These are phyloP conservation scores for Fonsecaea nubica DNA, from an alignment of 2,329 filamentous ascomycete species.

Conservation along the genomic window DNA sequence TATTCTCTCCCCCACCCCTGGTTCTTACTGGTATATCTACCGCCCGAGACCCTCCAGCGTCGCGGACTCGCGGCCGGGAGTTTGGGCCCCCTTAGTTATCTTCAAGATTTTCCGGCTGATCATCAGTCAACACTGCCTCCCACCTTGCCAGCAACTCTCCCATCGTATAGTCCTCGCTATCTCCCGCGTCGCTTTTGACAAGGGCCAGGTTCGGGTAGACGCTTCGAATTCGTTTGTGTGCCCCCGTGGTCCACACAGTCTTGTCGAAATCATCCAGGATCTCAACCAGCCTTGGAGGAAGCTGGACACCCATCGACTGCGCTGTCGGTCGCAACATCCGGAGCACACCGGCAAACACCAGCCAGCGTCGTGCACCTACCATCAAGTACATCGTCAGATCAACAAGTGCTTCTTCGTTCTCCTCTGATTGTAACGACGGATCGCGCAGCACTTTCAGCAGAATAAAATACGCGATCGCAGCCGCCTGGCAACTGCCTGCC, in stretches of 20 bases:
- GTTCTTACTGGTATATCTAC: conserved; percentile 4
- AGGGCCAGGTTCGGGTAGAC: conserved; percentile 17
- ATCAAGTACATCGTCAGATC: conserved; percentile 16
- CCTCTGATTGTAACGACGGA: conserved; percentile 3
- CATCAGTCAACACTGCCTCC: conserved; percentile 6
- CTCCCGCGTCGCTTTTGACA: conserved; percentile 1
- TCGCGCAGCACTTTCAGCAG: conserved; percentile 8
- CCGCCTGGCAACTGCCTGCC: conserved; percentile 19
- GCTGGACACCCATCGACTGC: conserved; percentile 15
- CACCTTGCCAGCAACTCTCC: conserved; percentile 15
- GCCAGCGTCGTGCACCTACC: conserved; percentile 13
- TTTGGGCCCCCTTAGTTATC: background rate
- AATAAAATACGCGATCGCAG: conserved; percentile 12
- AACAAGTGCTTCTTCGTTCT: conserved; percentile 12
- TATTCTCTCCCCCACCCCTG: background rate
- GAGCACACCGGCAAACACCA: conserved; percentile 14
- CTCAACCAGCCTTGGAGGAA: background rate
- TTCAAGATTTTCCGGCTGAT: background rate
- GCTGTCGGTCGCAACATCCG: conserved; percentile 15
- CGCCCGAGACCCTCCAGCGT: background rate
- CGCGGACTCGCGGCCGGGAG: no score
- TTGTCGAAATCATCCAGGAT: conserved; percentile 17
- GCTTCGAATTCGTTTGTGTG: conserved; percentile 10
- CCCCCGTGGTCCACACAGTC: conserved; percentile 5
- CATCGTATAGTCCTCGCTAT: conserved; percentile 9